Evolutionary conservation across 768 basidiomycete species (phyloP), one percentile per base, ranked within the genome.

Genomic region (Arthromyces matolae): DNA sequence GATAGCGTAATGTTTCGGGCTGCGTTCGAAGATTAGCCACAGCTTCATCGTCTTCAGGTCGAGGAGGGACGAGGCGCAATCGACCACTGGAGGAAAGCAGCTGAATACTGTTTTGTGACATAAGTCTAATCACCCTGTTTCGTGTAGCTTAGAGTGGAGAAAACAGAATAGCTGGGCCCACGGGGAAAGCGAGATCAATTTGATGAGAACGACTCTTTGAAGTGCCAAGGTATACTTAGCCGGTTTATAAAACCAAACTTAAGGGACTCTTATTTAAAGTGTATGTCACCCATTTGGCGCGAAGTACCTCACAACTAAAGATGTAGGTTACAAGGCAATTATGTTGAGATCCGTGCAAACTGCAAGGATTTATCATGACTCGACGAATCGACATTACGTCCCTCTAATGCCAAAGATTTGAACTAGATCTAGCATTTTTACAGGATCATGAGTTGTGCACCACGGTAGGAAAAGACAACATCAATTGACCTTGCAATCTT

Each of bases 401-500:
- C 62, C 57, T 47, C 75, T 61, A 43, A 73, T 58, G 18, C 80
- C 77, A 50, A 81, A 81, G 14, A 82, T 57, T 42, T 84, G 72
- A 20, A 86, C 64, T 6, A 87, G 73, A 56, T 87, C 84, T 86
- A 50, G 33, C 18, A 48, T 16, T 10, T 6, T 38, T 46, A 27
- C 36, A 36, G 13, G 43, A 35, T 39, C 37, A 42, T n/a, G n/a
- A n/a, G n/a, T n/a, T n/a, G n/a, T n/a, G 14, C 22, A 13, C 19
- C 14, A 29, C 20, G 23, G n/a, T 13, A 9, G 16, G 3, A 19
- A 40, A 13, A 44, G 14, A 8, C 3, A 42, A 34, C 32, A 14
- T 4, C 47, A 33, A 39, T 35, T 43, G 47, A 83, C 90, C 90
- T 76, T 91, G 86, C 33, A 92, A 66, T 51, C 89, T 77, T 2